phyloP scores from a whole-genome alignment of 2,329 filamentous ascomycete species.

The Xylariomycetidae sp. region DNA sequence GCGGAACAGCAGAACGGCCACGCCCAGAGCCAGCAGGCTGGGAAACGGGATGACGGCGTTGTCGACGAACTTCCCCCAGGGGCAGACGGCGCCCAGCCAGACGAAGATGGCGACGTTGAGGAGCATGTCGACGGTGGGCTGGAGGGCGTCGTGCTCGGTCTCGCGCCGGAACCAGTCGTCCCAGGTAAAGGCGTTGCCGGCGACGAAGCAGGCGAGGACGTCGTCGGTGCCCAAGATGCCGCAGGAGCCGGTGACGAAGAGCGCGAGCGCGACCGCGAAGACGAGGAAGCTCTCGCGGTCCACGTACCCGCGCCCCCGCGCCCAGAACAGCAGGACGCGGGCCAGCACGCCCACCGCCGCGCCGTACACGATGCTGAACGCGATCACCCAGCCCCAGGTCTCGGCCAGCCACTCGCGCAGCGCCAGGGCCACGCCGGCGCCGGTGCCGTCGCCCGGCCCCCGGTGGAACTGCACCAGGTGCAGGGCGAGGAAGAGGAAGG shows the following conservation, averaged over 20 bases:
- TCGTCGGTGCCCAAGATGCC: conserved; percentile 21
- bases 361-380: conserved; percentile 59
- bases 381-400: conserved; percentile 60
- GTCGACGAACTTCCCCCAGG: conserved; percentile 14
- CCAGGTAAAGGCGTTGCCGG: conserved; percentile 17
- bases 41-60: conserved; percentile 3
- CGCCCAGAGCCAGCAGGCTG: conserved; percentile 13
- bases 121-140: conserved; percentile 19
- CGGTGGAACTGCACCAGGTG: conserved; percentile 36
- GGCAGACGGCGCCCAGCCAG: conserved; percentile 19
- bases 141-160: conserved; percentile 12
- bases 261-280: conserved; percentile 1
- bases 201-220: conserved; percentile 22
- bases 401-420: conserved; percentile 61
- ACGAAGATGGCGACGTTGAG: conserved; percentile 21
- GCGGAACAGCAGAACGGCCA: conserved; percentile 14
- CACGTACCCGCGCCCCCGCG: conserved; percentile 5
- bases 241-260: conserved; percentile 17
- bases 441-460: not conserved
- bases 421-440: conserved; percentile 26
- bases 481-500: conserved; percentile 61
- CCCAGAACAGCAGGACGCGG: conserved; percentile 38
- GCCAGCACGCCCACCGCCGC: conserved; percentile 59
- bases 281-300: conserved; percentile 7
- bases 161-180: conserved; percentile 13